Conservation (phyloP, 129 eudicot species). For the Gnaphalium uliginosum region DNA sequence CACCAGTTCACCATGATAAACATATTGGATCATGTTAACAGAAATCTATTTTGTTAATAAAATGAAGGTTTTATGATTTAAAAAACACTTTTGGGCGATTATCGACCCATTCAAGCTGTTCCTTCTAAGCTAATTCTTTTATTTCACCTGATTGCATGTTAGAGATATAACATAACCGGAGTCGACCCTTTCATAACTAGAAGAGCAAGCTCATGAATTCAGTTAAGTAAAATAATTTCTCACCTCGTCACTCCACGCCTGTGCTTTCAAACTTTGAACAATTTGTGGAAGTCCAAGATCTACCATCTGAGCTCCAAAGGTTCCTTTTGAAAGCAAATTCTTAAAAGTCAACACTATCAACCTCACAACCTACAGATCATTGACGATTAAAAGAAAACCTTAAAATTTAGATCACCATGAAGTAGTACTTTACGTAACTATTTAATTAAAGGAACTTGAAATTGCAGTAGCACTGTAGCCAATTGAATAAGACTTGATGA, state of each 20-base stretch:
- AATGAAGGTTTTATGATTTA: background rate
- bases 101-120: background rate
- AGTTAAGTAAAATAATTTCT: conserved; percentile 23
- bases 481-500: background rate
- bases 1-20: too few relatives aligned
- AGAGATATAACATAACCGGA: background rate
- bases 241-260: conserved; percentile 86
- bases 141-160: background rate
- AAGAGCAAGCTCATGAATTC: background rate
- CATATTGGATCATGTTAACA: background rate
- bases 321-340: conserved; percentile 77
- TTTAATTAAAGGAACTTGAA: background rate
- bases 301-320: conserved; percentile 75
- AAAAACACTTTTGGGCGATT: background rate
- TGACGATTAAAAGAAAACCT: conserved; percentile 4
- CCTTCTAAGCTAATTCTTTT: background rate
- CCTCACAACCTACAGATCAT: conserved; percentile 71
- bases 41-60: background rate
- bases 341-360: conserved; percentile 79
- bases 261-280: conserved; percentile 72
- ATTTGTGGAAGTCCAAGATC: conserved; percentile 70
- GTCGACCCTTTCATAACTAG: background rate
- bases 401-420: conserved; percentile 1
- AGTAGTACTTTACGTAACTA: background rate
- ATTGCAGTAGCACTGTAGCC: background rate